phyloP scores from a whole-genome alignment of 495 filamentous ascomycete species.

The Aspergillus panamensis region DNA sequence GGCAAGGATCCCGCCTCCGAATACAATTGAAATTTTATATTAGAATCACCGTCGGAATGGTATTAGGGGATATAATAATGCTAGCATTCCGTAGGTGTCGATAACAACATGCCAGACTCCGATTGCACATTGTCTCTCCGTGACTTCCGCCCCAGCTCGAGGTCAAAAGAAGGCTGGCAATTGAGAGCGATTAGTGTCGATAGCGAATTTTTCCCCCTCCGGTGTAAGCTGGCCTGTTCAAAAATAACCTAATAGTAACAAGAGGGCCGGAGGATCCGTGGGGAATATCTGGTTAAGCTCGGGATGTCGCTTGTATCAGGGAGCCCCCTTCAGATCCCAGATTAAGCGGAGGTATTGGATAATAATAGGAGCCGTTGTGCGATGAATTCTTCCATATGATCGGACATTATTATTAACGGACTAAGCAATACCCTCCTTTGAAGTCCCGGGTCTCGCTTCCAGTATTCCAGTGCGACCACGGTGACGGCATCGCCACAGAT shows the following conservation, averaged over 20 bases:
- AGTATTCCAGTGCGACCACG: background rate
- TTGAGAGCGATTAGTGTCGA: background rate
- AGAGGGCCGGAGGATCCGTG: conserved; percentile 2
- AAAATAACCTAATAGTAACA: background rate
- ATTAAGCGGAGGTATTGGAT: background rate
- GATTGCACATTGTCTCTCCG: background rate
- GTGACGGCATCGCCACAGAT: conserved; percentile 4
- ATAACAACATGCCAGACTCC: background rate
- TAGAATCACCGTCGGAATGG: background rate
- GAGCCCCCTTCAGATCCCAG: background rate
- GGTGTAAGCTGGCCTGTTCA: background rate
- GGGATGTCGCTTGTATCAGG: background rate
- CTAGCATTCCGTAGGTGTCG: background rate
- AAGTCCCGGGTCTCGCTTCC: background rate
- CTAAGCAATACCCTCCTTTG: background rate
- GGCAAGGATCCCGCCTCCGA: background rate
- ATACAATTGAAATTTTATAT: background rate
- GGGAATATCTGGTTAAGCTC: background rate
- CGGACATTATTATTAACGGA: conserved; percentile 3
- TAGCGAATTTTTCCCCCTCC: conserved; percentile 1
- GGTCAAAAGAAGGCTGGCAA: background rate
- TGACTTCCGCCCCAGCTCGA: background rate
- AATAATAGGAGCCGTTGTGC: background rate
- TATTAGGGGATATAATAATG: background rate
- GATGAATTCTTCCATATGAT: background rate